phyloP scores from a whole-genome alignment of 768 basidiomycete species.

The Cystofilobasidium bisporidii region DNA sequence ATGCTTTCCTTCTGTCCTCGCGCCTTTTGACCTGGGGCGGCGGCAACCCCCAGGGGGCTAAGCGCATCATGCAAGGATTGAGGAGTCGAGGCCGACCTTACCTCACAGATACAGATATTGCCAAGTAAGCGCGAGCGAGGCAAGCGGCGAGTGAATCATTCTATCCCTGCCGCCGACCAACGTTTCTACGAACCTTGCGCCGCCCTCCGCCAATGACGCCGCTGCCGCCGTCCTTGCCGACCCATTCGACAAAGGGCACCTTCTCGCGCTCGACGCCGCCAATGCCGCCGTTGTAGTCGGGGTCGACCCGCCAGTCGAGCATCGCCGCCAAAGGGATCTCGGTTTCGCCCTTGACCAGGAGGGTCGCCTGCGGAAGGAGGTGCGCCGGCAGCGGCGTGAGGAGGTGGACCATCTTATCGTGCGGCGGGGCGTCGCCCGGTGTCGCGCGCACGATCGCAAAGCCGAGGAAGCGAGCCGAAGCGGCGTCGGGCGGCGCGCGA shows the following conservation, averaged over 20 bases:
- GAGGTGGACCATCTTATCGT: conserved; percentile 50
- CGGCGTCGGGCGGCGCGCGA: conserved; percentile 50
- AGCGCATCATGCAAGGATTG: too few relatives aligned
- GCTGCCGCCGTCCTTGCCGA: conserved; percentile 50
- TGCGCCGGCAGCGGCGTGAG: conserved; percentile 61
- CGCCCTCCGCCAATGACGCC: conserved; percentile 64
- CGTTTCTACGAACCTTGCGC: conserved; percentile 66
- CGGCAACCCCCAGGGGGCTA: too few relatives aligned
- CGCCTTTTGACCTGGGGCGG: too few relatives aligned
- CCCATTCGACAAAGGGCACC: conserved; percentile 56
- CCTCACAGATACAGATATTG: too few relatives aligned
- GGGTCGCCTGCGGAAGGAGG: conserved; percentile 40
- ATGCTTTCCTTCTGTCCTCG: too few relatives aligned
- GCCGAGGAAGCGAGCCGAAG: conserved; percentile 58
- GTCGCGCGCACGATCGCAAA: conserved; percentile 62
- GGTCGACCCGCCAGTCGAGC: conserved; percentile 56
- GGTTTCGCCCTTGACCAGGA: conserved; percentile 72
- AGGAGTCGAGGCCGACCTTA: too few relatives aligned
- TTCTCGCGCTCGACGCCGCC: conserved; percentile 50
- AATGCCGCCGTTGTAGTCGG: conserved; percentile 45
- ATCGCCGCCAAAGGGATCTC: conserved; percentile 80
- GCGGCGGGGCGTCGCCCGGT: conserved; percentile 34
- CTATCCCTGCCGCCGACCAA: conserved; percentile 55
- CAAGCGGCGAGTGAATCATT: too few relatives aligned
- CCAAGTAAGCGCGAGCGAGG: too few relatives aligned